Conservation (phyloP, 2,329 filamentous ascomycete species). For the Purpureocillium takamizusanense region DNA sequence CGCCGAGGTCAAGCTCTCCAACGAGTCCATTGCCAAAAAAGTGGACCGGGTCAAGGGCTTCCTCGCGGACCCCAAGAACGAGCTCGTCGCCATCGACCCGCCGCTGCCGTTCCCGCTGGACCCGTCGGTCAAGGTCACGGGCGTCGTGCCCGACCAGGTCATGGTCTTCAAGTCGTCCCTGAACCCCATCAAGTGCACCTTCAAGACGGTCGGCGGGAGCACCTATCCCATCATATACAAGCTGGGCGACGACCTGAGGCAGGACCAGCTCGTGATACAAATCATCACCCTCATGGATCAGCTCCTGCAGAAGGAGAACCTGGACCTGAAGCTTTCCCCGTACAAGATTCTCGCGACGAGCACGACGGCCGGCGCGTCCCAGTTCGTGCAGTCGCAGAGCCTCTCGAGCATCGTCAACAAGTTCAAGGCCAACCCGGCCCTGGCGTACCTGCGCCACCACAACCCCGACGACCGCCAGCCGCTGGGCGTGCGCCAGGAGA, state of each 20-base stretch:
- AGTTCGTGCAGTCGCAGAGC: constrained; percentile 82
- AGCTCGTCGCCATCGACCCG: constrained; percentile 72
- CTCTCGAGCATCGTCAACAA: constrained; percentile 77
- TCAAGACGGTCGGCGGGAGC: constrained; percentile 68
- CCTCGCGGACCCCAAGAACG: constrained; percentile 82
- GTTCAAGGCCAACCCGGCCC: constrained; percentile 63
- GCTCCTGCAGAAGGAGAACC: constrained; percentile 86
- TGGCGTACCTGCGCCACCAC: constrained; percentile 79
- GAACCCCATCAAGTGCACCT: constrained; percentile 82
- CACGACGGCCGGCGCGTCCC: constrained; percentile 79
- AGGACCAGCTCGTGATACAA: constrained; percentile 93
- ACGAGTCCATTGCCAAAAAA: constrained; percentile 70
- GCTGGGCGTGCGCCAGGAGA: constrained; percentile 80
- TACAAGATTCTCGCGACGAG: constrained; percentile 95
- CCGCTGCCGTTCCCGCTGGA: constrained; percentile 84
- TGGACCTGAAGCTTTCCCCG: constrained; percentile 88
- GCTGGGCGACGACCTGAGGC: constrained; percentile 87
- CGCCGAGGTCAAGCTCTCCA: constrained; percentile 74
- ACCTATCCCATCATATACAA: constrained; percentile 96
- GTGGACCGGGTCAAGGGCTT: constrained; percentile 77
- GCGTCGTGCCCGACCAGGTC: constrained; percentile 74
- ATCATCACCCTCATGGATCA: constrained; percentile 98
- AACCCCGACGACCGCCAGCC: constrained; percentile 79
- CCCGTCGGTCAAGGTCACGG: constrained; percentile 68
- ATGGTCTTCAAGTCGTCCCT: constrained; percentile 94